phyloP scores from a whole-genome alignment of 2,329 filamentous ascomycete species.

The Trichoderma simmonsii region DNA sequence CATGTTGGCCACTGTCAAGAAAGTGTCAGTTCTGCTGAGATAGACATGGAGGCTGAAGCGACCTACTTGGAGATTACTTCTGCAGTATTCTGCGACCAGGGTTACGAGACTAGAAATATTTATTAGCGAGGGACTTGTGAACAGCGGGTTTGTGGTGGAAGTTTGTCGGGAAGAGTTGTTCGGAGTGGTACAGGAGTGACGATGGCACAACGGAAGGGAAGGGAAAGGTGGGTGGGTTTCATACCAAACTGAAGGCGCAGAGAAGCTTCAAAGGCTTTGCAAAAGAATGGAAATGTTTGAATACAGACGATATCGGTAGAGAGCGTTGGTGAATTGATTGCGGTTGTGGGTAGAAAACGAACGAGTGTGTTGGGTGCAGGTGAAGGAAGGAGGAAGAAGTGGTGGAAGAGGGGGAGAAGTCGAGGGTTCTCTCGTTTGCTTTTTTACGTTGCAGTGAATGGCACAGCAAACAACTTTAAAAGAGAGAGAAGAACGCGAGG shows the following conservation, averaged over 20 bases:
- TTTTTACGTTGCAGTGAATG: slow-evolving; percentile 14
- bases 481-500: background rate
- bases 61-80: background rate
- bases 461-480: background rate
- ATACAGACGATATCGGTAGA: background rate
- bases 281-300: background rate
- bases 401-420: background rate
- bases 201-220: background rate
- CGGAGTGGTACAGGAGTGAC: slow-evolving; percentile 13
- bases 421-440: background rate
- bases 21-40: slow-evolving; percentile 19
- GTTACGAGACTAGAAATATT: background rate
- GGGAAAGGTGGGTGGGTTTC: background rate
- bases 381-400: background rate
- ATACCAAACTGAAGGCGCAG: background rate
- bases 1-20: slow-evolving; percentile 27
- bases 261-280: background rate
- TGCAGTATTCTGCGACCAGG: background rate
- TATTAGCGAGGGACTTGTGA: background rate
- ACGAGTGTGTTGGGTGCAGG: slow-evolving; percentile 12
- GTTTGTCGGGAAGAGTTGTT: slow-evolving; percentile 7
- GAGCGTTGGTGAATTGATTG: background rate
- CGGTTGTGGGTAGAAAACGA: background rate
- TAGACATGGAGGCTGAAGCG: background rate
- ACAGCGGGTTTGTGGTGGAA: background rate